Conservation (phyloP, 208 protist genomes). For the Trypanosoma lewisi region DNA sequence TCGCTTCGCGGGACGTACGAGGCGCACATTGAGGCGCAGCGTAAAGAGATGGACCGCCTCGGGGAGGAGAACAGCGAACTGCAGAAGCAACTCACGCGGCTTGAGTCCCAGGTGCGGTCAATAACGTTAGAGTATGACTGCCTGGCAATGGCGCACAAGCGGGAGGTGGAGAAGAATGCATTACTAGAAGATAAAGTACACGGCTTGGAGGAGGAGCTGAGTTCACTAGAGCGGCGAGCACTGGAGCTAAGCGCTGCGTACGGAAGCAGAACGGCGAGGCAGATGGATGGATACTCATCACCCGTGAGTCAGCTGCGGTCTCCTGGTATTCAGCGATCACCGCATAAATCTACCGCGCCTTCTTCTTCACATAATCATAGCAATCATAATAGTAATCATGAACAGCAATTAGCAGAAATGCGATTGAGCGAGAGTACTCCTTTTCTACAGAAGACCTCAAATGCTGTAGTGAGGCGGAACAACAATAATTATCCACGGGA, state of each 20-base stretch:
- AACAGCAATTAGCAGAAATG: too few relatives aligned
- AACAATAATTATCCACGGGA: too few relatives aligned
- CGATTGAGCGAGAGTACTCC: too few relatives aligned
- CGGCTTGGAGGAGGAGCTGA: conserved; percentile 42
- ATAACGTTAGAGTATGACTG: conserved; percentile 65
- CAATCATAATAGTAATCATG: too few relatives aligned
- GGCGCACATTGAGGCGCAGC: conserved; percentile 47
- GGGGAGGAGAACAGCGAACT: conserved; percentile 55
- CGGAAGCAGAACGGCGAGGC: not conserved
- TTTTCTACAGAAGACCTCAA: too few relatives aligned
- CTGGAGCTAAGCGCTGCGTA: conserved; percentile 15
- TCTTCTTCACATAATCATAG: too few relatives aligned
- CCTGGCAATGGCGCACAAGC: conserved; percentile 43
- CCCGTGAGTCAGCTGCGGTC: not conserved
- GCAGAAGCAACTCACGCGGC: conserved; percentile 32
- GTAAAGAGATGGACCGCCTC: conserved; percentile 38
- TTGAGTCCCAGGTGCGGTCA: conserved; percentile 49
- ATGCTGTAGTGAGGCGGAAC: too few relatives aligned
- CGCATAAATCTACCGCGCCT: too few relatives aligned
- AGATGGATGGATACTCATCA: not conserved
- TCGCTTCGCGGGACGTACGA: conserved; percentile 34
- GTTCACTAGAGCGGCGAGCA: conserved; percentile 15
- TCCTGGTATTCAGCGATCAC: not conserved
- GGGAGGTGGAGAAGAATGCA: conserved; percentile 49
- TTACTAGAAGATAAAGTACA: conserved; percentile 41